These are phyloP conservation scores for Mucor lusitanicus DNA, from an alignment of 371 early-diverging fungal genomes.

Conservation along the genomic window DNA sequence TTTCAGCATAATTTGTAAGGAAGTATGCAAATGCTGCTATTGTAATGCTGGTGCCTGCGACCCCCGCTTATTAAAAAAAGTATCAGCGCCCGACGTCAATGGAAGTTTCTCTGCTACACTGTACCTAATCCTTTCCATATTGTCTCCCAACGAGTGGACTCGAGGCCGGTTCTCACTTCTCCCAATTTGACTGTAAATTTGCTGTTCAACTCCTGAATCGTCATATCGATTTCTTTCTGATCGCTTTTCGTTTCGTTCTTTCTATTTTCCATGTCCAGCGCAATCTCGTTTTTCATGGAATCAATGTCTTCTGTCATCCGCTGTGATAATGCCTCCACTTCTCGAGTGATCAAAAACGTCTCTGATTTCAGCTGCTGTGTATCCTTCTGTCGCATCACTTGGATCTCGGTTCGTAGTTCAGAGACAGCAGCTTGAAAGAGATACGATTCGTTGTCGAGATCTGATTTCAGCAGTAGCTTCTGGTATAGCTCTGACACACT, in stretches of 20 bases:
- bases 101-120: background rate
- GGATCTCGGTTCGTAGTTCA: conserved; percentile 84
- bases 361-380: conserved; percentile 69
- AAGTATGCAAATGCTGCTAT: conserved; percentile 15
- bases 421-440: conserved; percentile 69
- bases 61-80: conserved; percentile 9
- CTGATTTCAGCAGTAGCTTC: conserved; percentile 36
- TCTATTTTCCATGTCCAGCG: conserved; percentile 82
- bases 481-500: conserved; percentile 28
- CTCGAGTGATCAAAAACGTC: conserved; percentile 66
- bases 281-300: conserved; percentile 73
- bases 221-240: conserved; percentile 72
- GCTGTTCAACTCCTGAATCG: conserved; percentile 77
- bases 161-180: conserved; percentile 78
- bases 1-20: conserved; percentile 14
- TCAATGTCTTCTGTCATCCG: conserved; percentile 70
- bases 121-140: conserved; percentile 69
- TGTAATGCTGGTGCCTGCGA: conserved; percentile 10
- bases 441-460: conserved; percentile 65
- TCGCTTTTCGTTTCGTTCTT: conserved; percentile 77
- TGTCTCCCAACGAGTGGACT: conserved; percentile 75
- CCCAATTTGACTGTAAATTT: conserved; percentile 74
- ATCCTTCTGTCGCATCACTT: conserved; percentile 81
- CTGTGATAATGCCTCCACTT: conserved; percentile 72
- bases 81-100: conserved; percentile 9